A percentile compares a stretch with the other conserved stretches of the same genome.
Conservation (phyloP, 441 rosid species). For the Populus hybrid region DNA sequence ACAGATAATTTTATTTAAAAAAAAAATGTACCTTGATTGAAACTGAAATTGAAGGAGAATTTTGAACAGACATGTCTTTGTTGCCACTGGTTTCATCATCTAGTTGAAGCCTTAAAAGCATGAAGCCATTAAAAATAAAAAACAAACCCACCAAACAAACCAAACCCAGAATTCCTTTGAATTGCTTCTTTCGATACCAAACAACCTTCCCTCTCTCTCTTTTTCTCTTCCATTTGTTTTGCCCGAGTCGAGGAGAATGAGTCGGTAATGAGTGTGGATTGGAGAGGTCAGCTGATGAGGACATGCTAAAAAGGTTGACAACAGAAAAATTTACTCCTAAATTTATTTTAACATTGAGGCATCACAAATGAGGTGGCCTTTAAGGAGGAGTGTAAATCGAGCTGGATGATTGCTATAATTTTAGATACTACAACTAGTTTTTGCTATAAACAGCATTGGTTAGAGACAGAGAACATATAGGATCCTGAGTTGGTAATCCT, state of each 20-base stretch:
- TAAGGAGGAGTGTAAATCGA: neutral
- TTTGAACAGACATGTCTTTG: conserved; percentile 26
- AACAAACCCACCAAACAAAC: conserved; percentile 56
- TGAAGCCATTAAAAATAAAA: conserved; percentile 64
- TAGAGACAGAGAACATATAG: neutral
- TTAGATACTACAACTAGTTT: neutral
- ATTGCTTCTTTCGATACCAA: conserved; percentile 42
- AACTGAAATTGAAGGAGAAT: conserved; percentile 35
- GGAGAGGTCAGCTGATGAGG: neutral
- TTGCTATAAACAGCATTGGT: neutral
- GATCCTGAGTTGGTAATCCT: neutral
- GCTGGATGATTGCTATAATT: neutral
- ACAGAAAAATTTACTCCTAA: too few relatives aligned
- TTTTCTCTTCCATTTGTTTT: conserved; percentile 32
- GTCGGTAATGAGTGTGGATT: conserved; percentile 8
- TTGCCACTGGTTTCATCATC: conserved; percentile 28
- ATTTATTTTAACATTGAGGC: too few relatives aligned
- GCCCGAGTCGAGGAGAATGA: conserved; percentile 17
- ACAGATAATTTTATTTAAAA: neutral
- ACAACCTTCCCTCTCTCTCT: conserved; percentile 24
- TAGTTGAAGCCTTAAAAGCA: conserved; percentile 67
- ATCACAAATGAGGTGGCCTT: too few relatives aligned
- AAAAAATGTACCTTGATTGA: conserved; percentile 42
- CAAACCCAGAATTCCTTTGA: conserved; percentile 40
- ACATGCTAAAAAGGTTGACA: neutral